These are phyloP conservation scores for Salix purpurea DNA, from an alignment of 345 rosid genomes.

Conservation along the genomic window DNA sequence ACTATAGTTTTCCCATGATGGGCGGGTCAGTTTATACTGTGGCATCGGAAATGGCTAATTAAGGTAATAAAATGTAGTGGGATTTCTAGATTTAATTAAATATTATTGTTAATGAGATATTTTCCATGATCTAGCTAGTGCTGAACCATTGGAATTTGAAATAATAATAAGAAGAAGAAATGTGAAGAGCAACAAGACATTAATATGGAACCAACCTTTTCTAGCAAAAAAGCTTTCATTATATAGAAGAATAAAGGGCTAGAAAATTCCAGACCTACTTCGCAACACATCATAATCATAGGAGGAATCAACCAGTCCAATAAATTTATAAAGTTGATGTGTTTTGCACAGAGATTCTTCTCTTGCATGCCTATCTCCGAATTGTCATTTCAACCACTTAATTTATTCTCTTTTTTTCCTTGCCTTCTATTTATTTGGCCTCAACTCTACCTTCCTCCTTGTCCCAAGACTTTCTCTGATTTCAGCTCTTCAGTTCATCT, in stretches of 20 bases:
- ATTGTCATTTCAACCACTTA: slow-evolving; percentile 5
- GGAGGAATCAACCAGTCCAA: slow-evolving; percentile 11
- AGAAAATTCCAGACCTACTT: neutral
- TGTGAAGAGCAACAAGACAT: too few species aligned
- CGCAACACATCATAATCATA: neutral
- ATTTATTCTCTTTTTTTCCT: slow-evolving; percentile 26
- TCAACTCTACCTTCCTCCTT: slow-evolving; percentile 2
- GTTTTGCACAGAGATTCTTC: slow-evolving; percentile 24
- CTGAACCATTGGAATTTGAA: neutral
- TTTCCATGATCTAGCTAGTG: neutral
- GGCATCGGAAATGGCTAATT: too few species aligned
- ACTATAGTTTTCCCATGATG: too few species aligned
- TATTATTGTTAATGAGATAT: neutral
- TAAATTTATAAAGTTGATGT: slow-evolving; percentile 14
- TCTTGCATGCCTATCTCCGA: slow-evolving; percentile 15
- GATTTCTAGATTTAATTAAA: slow-evolving; percentile 10
- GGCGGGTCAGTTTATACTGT: too few species aligned
- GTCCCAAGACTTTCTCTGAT: neutral
- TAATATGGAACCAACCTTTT: neutral
- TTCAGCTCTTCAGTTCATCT: slow-evolving; percentile 6
- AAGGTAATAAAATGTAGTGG: neutral
- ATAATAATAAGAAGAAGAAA: neutral
- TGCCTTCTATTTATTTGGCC: slow-evolving; percentile 19
- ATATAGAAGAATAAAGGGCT: neutral
- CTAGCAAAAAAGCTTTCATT: slow-evolving; percentile 3